Percentiles rank a stretch among this genome's conserved stretches.
These are phyloP conservation scores for Cryptococcus sp. DNA, from an alignment of 1,284 basidiomycete genomes.

Conservation along the genomic window DNA sequence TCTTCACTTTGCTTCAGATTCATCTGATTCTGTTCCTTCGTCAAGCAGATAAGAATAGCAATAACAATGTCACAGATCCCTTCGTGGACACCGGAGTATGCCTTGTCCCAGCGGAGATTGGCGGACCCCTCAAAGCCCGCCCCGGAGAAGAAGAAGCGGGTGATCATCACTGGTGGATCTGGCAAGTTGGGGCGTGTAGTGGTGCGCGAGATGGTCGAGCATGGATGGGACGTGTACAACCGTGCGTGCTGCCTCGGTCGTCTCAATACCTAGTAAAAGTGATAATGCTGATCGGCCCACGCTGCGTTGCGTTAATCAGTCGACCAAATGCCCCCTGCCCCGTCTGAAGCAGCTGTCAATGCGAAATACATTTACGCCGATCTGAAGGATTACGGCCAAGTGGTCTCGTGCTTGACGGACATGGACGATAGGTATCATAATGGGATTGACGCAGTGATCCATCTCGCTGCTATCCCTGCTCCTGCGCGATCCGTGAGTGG, in stretches of 20 bases:
- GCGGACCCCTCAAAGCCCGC: constrained; percentile 19
- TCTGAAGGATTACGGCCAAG: constrained; percentile 48
- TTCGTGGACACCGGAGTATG: constrained; percentile 23
- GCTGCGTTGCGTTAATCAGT: constrained; percentile 9
- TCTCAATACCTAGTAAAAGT: no score
- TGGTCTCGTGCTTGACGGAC: constrained; percentile 34
- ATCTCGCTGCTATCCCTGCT: constrained; percentile 51
- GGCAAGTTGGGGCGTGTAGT: constrained; percentile 49
- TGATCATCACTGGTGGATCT: constrained; percentile 49
- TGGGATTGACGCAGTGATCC: constrained; percentile 50
- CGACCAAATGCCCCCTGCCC: constrained; percentile 31
- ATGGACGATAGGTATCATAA: constrained; percentile 33
- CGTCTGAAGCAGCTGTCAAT: constrained; percentile 36
- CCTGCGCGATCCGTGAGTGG: constrained; percentile 42
- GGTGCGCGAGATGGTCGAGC: constrained; percentile 45
- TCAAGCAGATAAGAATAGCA: neutral
- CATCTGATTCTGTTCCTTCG: no score
- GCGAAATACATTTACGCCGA: constrained; percentile 43
- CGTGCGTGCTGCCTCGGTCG: constrained; percentile 14
- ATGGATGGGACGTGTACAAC: constrained; percentile 40
- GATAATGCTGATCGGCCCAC: no score
- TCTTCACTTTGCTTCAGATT: no score
- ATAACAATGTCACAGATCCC: neutral
- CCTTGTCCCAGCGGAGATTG: constrained; percentile 28
- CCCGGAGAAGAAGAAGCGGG: constrained; percentile 26